Conservation (phyloP, 2,329 filamentous ascomycete genomes). For the Colletotrichum lupini region DNA sequence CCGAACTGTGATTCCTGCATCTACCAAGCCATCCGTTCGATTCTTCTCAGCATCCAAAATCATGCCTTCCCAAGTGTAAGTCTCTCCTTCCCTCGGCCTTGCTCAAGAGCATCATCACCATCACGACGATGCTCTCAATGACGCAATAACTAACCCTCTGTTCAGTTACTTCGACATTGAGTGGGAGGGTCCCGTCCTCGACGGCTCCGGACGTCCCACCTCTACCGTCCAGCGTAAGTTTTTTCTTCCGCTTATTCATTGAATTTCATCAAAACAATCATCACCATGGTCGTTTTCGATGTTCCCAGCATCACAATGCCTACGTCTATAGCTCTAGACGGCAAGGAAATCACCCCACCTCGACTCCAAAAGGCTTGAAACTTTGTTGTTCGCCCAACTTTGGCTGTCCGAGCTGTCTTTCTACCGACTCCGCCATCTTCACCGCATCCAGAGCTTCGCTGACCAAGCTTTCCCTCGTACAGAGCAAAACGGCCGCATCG, state of each 20-base stretch:
- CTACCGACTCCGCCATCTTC: neutral
- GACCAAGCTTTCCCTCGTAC: conserved; percentile 37
- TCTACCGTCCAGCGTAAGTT: conserved; percentile 71
- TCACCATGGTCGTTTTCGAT: neutral
- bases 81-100: conserved; percentile 39
- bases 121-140: conserved; percentile 28
- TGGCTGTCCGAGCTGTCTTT: neutral
- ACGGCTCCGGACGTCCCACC: conserved; percentile 68
- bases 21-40: conserved; percentile 45
- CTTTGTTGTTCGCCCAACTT: neutral
- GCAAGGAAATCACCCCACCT: conserved; percentile 4
- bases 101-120: conserved; percentile 6
- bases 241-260: conserved; percentile 51
- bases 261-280: conserved; percentile 20
- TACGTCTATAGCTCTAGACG: neutral
- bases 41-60: conserved; percentile 71
- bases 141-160: conserved; percentile 36
- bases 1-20: conserved; percentile 34
- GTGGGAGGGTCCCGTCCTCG: conserved; percentile 79
- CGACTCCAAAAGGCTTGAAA: conserved; percentile 21
- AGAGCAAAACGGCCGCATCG: conserved; percentile 84
- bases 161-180: conserved; percentile 76
- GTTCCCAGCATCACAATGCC: neutral
- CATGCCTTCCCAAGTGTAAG: conserved; percentile 80
- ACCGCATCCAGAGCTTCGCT: conserved; percentile 15